phyloP scores from a whole-genome alignment of 192 early-diverging fungal genomes.

The Anaeromyces robustus region DNA sequence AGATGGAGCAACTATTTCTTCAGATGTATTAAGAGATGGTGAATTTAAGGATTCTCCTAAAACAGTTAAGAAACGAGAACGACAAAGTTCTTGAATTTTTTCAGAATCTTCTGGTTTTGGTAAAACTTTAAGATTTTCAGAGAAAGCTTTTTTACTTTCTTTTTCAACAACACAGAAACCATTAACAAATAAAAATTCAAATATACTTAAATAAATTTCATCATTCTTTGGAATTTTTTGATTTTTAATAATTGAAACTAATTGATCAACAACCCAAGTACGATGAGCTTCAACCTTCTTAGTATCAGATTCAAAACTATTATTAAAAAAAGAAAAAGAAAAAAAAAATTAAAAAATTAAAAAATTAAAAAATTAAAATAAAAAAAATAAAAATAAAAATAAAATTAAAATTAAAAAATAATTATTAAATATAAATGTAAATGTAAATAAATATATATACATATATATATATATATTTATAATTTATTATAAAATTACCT shows the following conservation, averaged over 20 bases:
- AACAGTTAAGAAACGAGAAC: constrained; percentile 37
- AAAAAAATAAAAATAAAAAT: no score
- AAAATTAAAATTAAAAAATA: no score
- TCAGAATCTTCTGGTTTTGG: constrained; percentile 39
- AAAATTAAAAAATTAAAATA: neutral
- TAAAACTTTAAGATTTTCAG: constrained; percentile 10
- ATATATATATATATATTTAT: neutral
- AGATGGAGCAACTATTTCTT: neutral
- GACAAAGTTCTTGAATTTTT: constrained; percentile 39
- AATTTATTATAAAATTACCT: neutral
- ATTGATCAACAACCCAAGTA: constrained; percentile 68
- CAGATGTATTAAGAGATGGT: neutral
- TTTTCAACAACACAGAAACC: constrained; percentile 52
- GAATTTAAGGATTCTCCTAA: constrained; percentile 35
- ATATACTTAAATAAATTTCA: constrained; percentile 45
- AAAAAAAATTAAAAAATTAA: neutral
- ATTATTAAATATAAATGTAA: no score
- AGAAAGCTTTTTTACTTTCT: constrained; percentile 17
- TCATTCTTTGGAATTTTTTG: constrained; percentile 60
- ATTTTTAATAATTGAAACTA: constrained; percentile 56
- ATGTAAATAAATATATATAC: no score
- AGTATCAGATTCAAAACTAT: constrained; percentile 2
- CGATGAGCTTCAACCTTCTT: constrained; percentile 35
- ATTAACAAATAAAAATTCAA: constrained; percentile 53
- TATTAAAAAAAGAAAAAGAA: neutral